Percentiles rank a stretch among this genome's conserved stretches.
Evolutionary conservation across 2,329 filamentous ascomycete genomes (phyloP).

Genomic region (Claviceps maximensis): DNA sequence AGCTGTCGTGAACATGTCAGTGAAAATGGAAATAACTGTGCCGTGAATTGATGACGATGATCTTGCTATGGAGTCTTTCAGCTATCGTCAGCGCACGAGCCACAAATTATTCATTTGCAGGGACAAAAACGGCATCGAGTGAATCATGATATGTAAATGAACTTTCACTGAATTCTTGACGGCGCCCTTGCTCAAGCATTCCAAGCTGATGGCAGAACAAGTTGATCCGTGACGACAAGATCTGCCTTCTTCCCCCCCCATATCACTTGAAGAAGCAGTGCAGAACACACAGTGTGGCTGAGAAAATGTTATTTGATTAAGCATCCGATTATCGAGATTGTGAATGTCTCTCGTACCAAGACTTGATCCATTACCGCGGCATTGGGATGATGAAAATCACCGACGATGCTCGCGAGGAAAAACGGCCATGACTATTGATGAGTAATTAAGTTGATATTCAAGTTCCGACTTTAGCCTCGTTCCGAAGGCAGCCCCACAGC

Average conservation of each 20-base stretch:
- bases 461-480: not conserved
- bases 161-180: not conserved
- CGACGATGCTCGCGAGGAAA: too few relatives aligned
- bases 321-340: too few relatives aligned
- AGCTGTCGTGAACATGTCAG: not conserved
- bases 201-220: not conserved
- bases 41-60: not conserved
- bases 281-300: not conserved
- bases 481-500: not conserved
- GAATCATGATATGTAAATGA: not conserved
- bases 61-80: not conserved
- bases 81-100: not conserved
- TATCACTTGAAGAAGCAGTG: not conserved
- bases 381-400: too few relatives aligned
- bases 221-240: not conserved
- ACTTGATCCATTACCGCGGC: too few relatives aligned
- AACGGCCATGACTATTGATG: too few relatives aligned
- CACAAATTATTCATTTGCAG: not conserved
- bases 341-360: too few relatives aligned
- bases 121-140: not conserved
- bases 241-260: not conserved
- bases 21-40: not conserved
- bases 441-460: too few relatives aligned
- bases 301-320: not conserved
- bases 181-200: not conserved